phyloP scores from a whole-genome alignment of 148 eudicot species.

The Heliamphora exappendiculata region DNA sequence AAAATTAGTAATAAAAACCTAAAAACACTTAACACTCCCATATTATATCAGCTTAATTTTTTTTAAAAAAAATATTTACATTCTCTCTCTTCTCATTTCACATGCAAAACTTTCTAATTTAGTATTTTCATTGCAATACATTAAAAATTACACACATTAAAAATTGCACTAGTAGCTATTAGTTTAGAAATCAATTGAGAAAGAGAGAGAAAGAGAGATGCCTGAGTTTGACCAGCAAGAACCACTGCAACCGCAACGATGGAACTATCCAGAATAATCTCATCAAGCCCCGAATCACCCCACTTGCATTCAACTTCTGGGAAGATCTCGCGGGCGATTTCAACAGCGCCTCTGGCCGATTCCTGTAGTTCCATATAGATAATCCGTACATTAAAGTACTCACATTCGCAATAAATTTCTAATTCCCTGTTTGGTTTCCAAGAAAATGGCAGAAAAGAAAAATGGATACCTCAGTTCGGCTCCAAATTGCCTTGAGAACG shows the following conservation, averaged over 20 bases:
- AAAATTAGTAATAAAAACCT: too few relatives aligned
- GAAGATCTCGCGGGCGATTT: conserved; percentile 54
- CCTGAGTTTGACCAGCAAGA: conserved; percentile 95
- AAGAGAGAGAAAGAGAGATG: conserved; percentile 16
- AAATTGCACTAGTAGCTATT: too few relatives aligned
- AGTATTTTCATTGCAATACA: too few relatives aligned
- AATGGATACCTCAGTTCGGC: conserved; percentile 62
- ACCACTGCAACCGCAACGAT: conserved; percentile 79
- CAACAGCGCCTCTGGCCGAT: conserved; percentile 77
- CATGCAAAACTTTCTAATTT: too few relatives aligned
- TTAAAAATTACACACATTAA: too few relatives aligned
- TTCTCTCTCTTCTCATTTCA: too few relatives aligned
- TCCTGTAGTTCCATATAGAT: conserved; percentile 31
- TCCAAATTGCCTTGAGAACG: conserved; percentile 73
- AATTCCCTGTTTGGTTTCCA: not conserved
- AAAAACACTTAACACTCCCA: too few relatives aligned
- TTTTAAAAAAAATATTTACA: too few relatives aligned
- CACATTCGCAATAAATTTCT: not conserved
- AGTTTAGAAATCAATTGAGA: too few relatives aligned
- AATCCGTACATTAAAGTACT: too few relatives aligned
- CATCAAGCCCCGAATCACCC: conserved; percentile 81
- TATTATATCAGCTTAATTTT: too few relatives aligned
- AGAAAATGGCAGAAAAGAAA: conserved; percentile 4
- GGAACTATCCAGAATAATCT: conserved; percentile 55
- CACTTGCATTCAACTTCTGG: conserved; percentile 68